These are phyloP conservation scores for Fomitopsis serialis DNA, from an alignment of 768 basidiomycete species.

Conservation along the genomic window DNA sequence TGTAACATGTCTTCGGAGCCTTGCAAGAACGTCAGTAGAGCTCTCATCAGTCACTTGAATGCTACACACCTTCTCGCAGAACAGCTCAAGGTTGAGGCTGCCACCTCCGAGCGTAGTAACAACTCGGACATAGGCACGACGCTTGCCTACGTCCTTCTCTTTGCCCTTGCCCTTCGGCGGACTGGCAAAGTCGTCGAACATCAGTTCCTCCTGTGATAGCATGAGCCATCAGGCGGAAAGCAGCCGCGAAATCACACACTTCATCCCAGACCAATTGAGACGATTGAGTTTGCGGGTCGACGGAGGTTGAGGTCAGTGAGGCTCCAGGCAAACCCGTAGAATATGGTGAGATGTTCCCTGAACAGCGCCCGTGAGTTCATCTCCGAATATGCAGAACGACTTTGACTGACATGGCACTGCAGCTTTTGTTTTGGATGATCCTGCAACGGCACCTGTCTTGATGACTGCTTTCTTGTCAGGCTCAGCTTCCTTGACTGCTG, in stretches of 20 bases:
- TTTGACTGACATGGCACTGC: conserved; percentile 53
- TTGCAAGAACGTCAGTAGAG: conserved; percentile 22
- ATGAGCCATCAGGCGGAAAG: neutral
- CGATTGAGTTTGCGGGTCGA: conserved; percentile 66
- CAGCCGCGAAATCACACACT: conserved; percentile 32
- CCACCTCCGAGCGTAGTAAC: conserved; percentile 87
- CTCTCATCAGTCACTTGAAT: neutral
- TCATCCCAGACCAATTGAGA: conserved; percentile 95
- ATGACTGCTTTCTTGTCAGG: conserved; percentile 19
- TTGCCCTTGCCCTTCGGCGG: conserved; percentile 82
- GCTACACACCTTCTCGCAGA: conserved; percentile 73
- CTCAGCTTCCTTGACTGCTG: conserved; percentile 12
- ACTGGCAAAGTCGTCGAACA: conserved; percentile 92
- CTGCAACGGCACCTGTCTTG: conserved; percentile 25
- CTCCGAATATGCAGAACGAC: neutral
- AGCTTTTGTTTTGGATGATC: conserved; percentile 45
- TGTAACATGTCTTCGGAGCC: conserved; percentile 99
- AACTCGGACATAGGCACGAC: conserved; percentile 93
- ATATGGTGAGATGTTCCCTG: conserved; percentile 91
- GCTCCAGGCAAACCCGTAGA: conserved; percentile 88
- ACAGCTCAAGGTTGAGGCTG: conserved; percentile 79
- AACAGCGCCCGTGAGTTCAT: neutral
- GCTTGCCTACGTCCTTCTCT: conserved; percentile 88
- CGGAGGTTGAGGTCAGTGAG: conserved; percentile 88
- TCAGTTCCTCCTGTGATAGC: conserved; percentile 76